phyloP scores from a whole-genome alignment of 352 stramenopile genomes.

The Bremia lactucae region DNA sequence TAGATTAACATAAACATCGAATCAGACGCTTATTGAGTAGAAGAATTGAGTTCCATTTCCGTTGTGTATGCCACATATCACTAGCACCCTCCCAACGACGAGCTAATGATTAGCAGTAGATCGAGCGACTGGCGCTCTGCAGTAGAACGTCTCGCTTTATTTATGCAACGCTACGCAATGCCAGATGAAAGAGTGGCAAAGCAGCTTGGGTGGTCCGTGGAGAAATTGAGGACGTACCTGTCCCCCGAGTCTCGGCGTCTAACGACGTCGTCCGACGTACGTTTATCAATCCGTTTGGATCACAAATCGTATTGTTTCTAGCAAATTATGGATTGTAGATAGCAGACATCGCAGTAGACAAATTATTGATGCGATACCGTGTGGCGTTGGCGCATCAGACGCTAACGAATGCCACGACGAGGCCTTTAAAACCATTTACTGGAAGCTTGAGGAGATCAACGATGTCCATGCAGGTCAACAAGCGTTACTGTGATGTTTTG shows the following conservation, averaged over 20 bases:
- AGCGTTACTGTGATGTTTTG: background rate
- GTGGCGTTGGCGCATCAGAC: conserved; percentile 32
- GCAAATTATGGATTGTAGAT: conserved; percentile 24
- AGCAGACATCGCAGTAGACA: conserved; percentile 47
- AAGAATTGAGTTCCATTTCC: background rate
- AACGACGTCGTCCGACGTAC: conserved; percentile 26
- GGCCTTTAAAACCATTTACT: conserved; percentile 25
- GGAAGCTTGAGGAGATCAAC: conserved; percentile 29
- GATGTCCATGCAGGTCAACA: conserved; percentile 27
- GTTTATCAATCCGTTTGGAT: background rate
- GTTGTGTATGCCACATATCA: conserved; percentile 14
- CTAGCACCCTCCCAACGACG: conserved; percentile 13
- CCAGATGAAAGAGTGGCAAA: conserved; percentile 28
- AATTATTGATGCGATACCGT: conserved; percentile 49
- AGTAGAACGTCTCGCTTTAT: conserved; percentile 44
- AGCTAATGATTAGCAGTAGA: conserved; percentile 22
- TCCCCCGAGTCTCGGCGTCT: conserved; percentile 30
- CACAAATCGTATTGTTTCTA: conserved; percentile 7
- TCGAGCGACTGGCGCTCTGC: conserved; percentile 22
- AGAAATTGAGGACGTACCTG: conserved; percentile 45
- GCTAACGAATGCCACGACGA: conserved; percentile 17
- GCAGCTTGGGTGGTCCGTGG: conserved; percentile 41
- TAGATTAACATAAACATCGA: background rate
- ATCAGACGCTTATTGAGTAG: background rate
- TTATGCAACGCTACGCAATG: conserved; percentile 52